These are phyloP conservation scores for Helenozyma baotianmanensis DNA, from an alignment of 805 yeast species.

Conservation along the genomic window DNA sequence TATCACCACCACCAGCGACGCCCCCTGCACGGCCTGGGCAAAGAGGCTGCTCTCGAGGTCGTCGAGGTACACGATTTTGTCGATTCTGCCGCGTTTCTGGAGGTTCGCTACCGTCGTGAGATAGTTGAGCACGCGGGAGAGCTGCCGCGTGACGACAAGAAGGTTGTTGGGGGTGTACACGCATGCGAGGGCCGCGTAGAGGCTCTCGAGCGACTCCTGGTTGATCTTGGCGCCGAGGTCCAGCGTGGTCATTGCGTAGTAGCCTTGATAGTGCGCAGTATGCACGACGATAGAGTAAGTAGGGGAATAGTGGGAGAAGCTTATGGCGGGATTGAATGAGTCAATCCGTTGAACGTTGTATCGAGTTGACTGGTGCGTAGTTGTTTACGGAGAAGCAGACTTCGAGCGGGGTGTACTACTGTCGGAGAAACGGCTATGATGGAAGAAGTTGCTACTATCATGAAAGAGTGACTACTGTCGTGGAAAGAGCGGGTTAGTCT, in stretches of 20 bases:
- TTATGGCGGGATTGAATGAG: too few relatives aligned
- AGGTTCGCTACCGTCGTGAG: constrained; percentile 53
- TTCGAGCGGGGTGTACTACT: too few relatives aligned
- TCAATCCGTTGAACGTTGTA: too few relatives aligned
- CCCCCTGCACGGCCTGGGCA: background rate
- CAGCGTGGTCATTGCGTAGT: background rate
- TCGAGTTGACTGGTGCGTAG: too few relatives aligned
- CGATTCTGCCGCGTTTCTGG: constrained; percentile 46
- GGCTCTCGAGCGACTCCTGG: constrained; percentile 14
- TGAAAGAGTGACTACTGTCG: too few relatives aligned
- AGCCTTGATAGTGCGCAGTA: too few relatives aligned
- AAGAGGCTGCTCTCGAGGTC: constrained; percentile 4
- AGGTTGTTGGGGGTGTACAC: constrained; percentile 23
- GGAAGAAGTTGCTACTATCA: too few relatives aligned
- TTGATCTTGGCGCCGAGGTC: constrained; percentile 13
- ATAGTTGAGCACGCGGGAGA: constrained; percentile 48
- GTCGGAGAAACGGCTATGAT: too few relatives aligned
- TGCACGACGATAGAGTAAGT: too few relatives aligned
- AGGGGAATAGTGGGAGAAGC: too few relatives aligned
- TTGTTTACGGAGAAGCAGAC: too few relatives aligned
- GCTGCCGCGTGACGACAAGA: constrained; percentile 38
- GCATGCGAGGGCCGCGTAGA: constrained; percentile 18
- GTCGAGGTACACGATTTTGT: constrained; percentile 11
- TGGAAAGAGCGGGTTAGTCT: too few relatives aligned
- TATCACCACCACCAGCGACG: constrained; percentile 6